A percentile compares a stretch with the other conserved stretches of the same genome.
phyloP scores from a whole-genome alignment of 2,329 filamentous ascomycete genomes.

The Diplodia seriata region DNA sequence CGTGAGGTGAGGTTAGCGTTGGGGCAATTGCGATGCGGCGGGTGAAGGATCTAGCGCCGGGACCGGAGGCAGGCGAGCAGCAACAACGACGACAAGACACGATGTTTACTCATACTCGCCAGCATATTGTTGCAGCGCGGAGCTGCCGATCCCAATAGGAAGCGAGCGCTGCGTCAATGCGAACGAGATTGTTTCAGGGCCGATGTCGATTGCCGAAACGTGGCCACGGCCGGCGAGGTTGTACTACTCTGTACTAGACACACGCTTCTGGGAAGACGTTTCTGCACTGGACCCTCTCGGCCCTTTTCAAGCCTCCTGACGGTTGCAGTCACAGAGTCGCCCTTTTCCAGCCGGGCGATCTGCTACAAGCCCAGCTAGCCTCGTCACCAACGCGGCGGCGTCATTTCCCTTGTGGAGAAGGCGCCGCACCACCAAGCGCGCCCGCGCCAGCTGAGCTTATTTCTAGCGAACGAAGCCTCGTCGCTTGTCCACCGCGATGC shows the following conservation, averaged over 20 bases:
- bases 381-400: neutral
- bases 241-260: too few species aligned
- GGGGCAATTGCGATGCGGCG: neutral
- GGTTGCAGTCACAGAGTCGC: neutral
- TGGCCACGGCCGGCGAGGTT: neutral
- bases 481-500: neutral
- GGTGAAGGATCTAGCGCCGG: neutral
- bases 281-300: neutral
- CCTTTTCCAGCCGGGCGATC: neutral
- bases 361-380: neutral
- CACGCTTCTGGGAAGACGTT: too few species aligned
- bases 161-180: neutral
- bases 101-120: neutral
- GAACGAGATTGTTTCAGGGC: neutral
- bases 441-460: neutral
- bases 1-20: neutral
- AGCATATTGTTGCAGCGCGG: neutral
- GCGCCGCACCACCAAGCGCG: neutral
- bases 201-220: neutral
- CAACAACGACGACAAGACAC: neutral
- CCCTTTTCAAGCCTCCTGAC: neutral
- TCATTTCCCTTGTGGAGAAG: slow-evolving; percentile 8
- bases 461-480: neutral
- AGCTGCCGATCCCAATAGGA: slow-evolving; percentile 4
- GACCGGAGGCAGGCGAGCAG: neutral